A percentile compares a stretch with the other conserved stretches of the same genome.
Conservation (phyloP, 2,329 filamentous ascomycete genomes). For the Talaromyces rugulosus region DNA sequence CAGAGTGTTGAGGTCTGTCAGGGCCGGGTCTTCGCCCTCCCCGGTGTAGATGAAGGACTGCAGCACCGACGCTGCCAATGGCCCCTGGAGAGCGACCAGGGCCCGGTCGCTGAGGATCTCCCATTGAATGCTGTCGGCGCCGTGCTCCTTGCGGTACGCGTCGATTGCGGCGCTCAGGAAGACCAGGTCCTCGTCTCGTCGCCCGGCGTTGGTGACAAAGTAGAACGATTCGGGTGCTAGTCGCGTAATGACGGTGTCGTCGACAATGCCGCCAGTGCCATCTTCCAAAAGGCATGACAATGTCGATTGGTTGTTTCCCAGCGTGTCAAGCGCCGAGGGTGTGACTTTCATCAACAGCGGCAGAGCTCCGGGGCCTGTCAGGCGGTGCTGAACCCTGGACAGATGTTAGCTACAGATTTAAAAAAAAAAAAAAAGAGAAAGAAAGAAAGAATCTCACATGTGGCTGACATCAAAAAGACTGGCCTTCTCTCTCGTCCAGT, state of each 20-base stretch:
- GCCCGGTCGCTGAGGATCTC: conserved; percentile 68
- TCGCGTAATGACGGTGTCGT: conserved; percentile 87
- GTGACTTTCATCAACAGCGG: conserved; percentile 81
- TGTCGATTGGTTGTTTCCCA: conserved; percentile 67
- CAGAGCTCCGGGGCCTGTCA: conserved; percentile 74
- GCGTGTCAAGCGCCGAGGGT: conserved; percentile 64
- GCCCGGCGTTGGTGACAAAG: conserved; percentile 92
- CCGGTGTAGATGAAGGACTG: conserved; percentile 54
- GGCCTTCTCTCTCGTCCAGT: conserved; percentile 81
- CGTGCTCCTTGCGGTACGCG: conserved; percentile 53
- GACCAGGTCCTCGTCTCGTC: conserved; percentile 78
- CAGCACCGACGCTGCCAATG: conserved; percentile 67
- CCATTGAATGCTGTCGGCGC: conserved; percentile 58
- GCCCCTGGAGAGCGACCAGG: conserved; percentile 85
- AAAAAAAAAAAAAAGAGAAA: not conserved
- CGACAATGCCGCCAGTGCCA: conserved; percentile 81
- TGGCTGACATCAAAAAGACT: conserved; percentile 95
- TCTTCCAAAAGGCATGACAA: conserved; percentile 81
- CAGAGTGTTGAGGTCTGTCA: conserved; percentile 59
- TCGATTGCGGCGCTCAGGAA: conserved; percentile 70
- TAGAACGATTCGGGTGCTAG: conserved; percentile 75
- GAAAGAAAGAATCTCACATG: conserved; percentile 61
- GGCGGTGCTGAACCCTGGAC: conserved; percentile 69
- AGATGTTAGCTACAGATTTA: not conserved
- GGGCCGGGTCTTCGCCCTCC: conserved; percentile 35